A percentile compares a stretch with the other conserved stretches of the same genome.
phyloP scores from a whole-genome alignment of 2,329 filamentous ascomycete species.

The Metarhizium brunneum region DNA sequence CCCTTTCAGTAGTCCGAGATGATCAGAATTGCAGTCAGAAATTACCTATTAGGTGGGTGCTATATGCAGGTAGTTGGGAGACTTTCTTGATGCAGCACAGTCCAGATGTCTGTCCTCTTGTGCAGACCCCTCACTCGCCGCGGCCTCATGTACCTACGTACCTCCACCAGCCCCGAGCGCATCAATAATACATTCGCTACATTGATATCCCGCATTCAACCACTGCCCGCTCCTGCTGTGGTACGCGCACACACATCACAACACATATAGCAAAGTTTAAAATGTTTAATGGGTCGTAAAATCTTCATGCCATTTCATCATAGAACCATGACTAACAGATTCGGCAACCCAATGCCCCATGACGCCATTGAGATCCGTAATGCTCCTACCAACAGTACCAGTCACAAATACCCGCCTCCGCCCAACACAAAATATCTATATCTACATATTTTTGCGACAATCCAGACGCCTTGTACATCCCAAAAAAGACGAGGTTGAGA shows the following conservation, averaged over 20 bases:
- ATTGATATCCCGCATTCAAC: too few relatives aligned
- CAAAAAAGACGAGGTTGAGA: constrained; percentile 10
- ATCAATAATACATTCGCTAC: background rate
- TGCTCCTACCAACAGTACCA: constrained; percentile 11
- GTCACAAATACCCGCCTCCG: constrained; percentile 6
- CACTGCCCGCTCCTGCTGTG: too few relatives aligned
- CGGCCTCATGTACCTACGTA: background rate
- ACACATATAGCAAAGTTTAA: too few relatives aligned
- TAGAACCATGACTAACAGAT: constrained; percentile 19
- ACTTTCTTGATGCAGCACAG: background rate
- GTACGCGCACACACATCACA: too few relatives aligned
- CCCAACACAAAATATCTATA: constrained; percentile 10
- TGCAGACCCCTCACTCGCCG: background rate
- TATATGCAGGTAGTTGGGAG: too few relatives aligned
- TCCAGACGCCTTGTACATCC: constrained; percentile 6
- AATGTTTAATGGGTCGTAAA: constrained; percentile 10
- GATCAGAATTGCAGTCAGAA: too few relatives aligned
- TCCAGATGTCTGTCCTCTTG: too few relatives aligned
- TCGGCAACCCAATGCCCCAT: constrained; percentile 12
- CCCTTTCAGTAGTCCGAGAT: too few relatives aligned
- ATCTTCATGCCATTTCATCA: constrained; percentile 21
- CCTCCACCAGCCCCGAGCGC: background rate
- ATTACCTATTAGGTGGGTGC: too few relatives aligned
- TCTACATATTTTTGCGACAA: constrained; percentile 12
- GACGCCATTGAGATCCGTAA: constrained; percentile 14